phyloP scores from a whole-genome alignment of 257 asterid species.

The Handroanthus guayacan region DNA sequence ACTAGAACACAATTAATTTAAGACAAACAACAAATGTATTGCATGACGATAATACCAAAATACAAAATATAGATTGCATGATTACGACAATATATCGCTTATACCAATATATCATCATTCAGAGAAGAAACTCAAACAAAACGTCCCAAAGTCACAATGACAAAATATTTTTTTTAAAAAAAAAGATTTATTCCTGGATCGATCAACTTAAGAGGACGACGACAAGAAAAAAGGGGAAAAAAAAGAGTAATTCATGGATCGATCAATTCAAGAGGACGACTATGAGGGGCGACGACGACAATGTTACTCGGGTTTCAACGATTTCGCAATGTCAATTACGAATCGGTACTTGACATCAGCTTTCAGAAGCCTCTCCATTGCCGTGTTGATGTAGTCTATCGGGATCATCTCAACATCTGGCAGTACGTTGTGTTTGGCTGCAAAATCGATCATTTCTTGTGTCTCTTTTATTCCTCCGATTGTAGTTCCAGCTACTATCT shows the following conservation, averaged over 20 bases:
- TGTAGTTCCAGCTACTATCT: conserved; percentile 45
- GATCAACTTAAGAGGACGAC: too few species aligned
- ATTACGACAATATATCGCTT: too few species aligned
- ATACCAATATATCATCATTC: too few species aligned
- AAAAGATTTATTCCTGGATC: neutral
- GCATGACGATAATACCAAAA: too few species aligned
- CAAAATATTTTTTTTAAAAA: too few species aligned
- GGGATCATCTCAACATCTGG: conserved; percentile 55
- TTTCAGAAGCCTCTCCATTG: conserved; percentile 45
- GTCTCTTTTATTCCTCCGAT: conserved; percentile 57
- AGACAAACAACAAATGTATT: too few species aligned
- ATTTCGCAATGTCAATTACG: conserved; percentile 50
- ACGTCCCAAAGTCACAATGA: neutral
- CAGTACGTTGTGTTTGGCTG: conserved; percentile 47
- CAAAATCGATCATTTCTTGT: conserved; percentile 56
- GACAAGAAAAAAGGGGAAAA: too few species aligned
- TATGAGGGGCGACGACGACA: neutral
- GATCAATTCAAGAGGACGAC: neutral
- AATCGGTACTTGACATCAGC: conserved; percentile 58
- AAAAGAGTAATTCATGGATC: too few species aligned
- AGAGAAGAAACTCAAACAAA: neutral
- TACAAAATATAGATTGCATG: too few species aligned
- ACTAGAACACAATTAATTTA: too few species aligned
- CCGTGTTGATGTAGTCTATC: conserved; percentile 49
- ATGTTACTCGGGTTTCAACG: conserved; percentile 35